These are phyloP conservation scores for Kondoa subrosea DNA, from an alignment of 768 basidiomycete genomes.

Conservation along the genomic window DNA sequence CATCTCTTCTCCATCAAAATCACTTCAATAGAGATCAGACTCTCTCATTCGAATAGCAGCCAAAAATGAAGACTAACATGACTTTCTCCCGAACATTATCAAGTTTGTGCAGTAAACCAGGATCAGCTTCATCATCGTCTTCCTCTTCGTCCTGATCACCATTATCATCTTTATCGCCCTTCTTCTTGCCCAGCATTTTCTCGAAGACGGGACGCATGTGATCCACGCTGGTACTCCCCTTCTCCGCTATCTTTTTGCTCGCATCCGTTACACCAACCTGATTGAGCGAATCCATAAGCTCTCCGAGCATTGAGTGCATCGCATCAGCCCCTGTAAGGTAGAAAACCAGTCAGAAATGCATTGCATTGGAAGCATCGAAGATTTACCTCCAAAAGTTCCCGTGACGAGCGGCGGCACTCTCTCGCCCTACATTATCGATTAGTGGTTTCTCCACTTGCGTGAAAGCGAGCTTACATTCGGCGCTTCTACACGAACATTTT, in stretches of 20 bases:
- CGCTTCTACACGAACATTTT: slow-evolving; percentile 3
- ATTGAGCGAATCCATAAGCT: slow-evolving; percentile 38
- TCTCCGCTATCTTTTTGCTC: neutral
- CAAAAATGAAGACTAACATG: neutral
- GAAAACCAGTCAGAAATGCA: too few species aligned
- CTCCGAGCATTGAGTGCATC: slow-evolving; percentile 25
- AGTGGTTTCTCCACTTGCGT: too few species aligned
- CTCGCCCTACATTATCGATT: slow-evolving; percentile 2
- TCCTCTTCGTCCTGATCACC: neutral
- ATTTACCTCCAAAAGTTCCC: slow-evolving; percentile 2
- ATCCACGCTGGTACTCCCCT: neutral
- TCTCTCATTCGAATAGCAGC: too few species aligned
- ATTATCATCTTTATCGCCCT: neutral
- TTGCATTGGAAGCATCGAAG: too few species aligned
- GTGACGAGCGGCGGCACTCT: slow-evolving; percentile 1
- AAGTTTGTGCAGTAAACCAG: neutral
- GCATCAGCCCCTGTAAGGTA: too few species aligned
- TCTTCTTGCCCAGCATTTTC: neutral
- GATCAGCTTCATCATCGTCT: neutral
- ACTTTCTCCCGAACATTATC: neutral
- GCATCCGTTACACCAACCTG: neutral
- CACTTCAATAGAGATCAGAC: too few species aligned
- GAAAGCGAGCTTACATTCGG: neutral
- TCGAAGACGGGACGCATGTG: neutral
- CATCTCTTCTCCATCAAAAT: neutral